Conservation (phyloP, 306 rosid species). For the Fragaria vesca region DNA sequence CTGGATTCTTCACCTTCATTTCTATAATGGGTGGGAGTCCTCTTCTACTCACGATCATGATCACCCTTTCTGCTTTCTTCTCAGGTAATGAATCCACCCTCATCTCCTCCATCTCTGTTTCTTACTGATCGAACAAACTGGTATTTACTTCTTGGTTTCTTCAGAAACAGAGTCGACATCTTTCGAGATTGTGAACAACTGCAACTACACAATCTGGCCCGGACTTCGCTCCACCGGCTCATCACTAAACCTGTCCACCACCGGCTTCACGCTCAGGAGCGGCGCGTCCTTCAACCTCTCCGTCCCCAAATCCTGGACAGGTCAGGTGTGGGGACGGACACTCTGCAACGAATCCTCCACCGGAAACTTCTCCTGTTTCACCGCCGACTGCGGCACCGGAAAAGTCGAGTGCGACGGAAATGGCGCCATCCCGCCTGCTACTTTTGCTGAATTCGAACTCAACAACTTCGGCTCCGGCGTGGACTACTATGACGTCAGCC, state of each 20-base stretch:
- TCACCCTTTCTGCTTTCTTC: constrained; percentile 36
- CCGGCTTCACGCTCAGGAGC: constrained; percentile 60
- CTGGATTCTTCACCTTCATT: too few relatives aligned
- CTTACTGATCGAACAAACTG: not conserved
- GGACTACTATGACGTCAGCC: constrained; percentile 84
- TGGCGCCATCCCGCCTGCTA: constrained; percentile 81
- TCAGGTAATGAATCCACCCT: constrained; percentile 39
- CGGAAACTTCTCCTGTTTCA: constrained; percentile 64
- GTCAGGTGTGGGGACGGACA: constrained; percentile 86
- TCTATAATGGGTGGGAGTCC: constrained; percentile 43
- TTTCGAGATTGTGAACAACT: constrained; percentile 75
- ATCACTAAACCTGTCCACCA: constrained; percentile 58
- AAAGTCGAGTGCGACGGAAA: constrained; percentile 56
- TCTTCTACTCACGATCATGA: constrained; percentile 16
- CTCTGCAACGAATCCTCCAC: constrained; percentile 52
- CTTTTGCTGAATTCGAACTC: constrained; percentile 75
- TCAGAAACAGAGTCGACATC: constrained; percentile 47
- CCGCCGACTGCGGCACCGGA: constrained; percentile 87
- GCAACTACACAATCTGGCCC: constrained; percentile 81
- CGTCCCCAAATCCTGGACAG: constrained; percentile 75
- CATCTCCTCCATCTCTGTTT: not conserved
- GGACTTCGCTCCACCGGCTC: constrained; percentile 56
- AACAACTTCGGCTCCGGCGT: constrained; percentile 47
- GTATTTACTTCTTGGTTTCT: not conserved
- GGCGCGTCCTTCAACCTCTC: constrained; percentile 44